A percentile compares a stretch with the other conserved stretches of the same genome.
phyloP scores from a whole-genome alignment of 495 filamentous ascomycete genomes.

The Penicillium arizonense region DNA sequence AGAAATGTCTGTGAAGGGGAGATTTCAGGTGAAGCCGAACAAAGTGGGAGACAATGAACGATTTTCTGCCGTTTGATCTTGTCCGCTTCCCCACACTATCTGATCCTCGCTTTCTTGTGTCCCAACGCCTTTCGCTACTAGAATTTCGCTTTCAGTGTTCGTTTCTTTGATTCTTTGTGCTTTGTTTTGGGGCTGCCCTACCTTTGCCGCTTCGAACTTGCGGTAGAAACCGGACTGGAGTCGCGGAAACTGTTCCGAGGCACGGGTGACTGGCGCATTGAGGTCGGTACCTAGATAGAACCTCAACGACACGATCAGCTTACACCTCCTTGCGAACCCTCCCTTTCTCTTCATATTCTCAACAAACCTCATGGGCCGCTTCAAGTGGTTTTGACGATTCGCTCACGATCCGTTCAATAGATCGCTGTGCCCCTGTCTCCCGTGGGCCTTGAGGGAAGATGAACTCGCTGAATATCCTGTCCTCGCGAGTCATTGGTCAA shows the following conservation, averaged over 20 bases:
- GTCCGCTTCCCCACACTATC: slow-evolving; percentile 36
- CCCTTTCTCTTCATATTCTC: slow-evolving; percentile 12
- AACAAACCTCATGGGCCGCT: slow-evolving; percentile 14
- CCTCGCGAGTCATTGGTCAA: slow-evolving; percentile 75
- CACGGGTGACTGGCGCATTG: slow-evolving; percentile 48
- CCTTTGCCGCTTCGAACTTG: slow-evolving; percentile 4
- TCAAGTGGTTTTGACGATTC: slow-evolving; percentile 25
- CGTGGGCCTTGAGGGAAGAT: slow-evolving; percentile 70
- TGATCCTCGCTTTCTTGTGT: slow-evolving; percentile 14
- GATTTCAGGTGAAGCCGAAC: neutral
- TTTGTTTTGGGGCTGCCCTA: neutral
- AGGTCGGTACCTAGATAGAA: slow-evolving; percentile 30
- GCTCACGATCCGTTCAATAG: slow-evolving; percentile 25
- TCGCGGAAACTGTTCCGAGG: slow-evolving; percentile 33
- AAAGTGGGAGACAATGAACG: slow-evolving; percentile 25
- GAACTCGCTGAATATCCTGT: slow-evolving; percentile 97
- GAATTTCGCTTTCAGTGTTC: neutral
- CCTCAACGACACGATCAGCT: slow-evolving; percentile 10
- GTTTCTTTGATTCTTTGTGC: slow-evolving; percentile 9
- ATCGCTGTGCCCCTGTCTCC: slow-evolving; percentile 43
- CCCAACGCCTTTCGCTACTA: slow-evolving; percentile 13
- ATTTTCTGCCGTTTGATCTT: slow-evolving; percentile 31
- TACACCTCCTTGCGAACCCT: slow-evolving; percentile 20
- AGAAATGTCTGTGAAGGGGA: neutral
- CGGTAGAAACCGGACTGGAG: slow-evolving; percentile 19